A percentile compares a stretch with the other conserved stretches of the same genome.
phyloP scores from a whole-genome alignment of 2,329 filamentous ascomycete species.

The Chaetomium globosum region DNA sequence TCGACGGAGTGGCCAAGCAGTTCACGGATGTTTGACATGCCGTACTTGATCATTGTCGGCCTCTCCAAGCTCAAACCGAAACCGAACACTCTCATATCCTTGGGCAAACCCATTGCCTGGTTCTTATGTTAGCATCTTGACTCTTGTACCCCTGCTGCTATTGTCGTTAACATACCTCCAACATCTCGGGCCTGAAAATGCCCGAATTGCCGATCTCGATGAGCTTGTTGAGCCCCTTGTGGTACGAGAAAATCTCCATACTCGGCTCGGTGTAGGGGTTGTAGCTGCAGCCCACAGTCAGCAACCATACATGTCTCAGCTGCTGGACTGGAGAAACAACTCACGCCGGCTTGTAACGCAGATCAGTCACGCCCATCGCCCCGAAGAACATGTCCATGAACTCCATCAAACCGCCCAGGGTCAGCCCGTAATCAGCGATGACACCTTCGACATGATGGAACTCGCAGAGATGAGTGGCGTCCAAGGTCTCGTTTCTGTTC shows the following conservation, averaged over 20 bases:
- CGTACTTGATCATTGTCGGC: conserved; percentile 97
- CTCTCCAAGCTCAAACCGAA: conserved; percentile 90
- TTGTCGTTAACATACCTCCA: conserved; percentile 49
- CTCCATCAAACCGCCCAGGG: conserved; percentile 77
- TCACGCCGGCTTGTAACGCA: conserved; percentile 96
- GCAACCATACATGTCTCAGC: background rate
- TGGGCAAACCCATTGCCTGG: conserved; percentile 41
- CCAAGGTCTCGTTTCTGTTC: conserved; percentile 85
- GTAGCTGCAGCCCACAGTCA: conserved; percentile 50
- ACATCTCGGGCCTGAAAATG: conserved; percentile 98
- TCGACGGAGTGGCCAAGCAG: conserved; percentile 94
- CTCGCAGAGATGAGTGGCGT: conserved; percentile 94
- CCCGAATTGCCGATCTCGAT: conserved; percentile 98
- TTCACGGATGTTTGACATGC: conserved; percentile 87
- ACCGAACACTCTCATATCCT: conserved; percentile 89
- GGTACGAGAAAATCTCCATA: conserved; percentile 98
- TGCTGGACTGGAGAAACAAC: conserved; percentile 61
- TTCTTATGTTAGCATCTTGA: background rate
- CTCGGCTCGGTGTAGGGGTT: conserved; percentile 94
- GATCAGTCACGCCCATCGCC: conserved; percentile 84
- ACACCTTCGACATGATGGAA: conserved; percentile 99
- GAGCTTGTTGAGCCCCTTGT: conserved; percentile 84
- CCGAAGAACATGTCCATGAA: conserved; percentile 93
- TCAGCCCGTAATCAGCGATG: conserved; percentile 93
- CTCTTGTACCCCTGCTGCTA: background rate